Evolutionary conservation across 2,329 filamentous ascomycete species (phyloP), one percentile per base, ranked within the genome.

Genomic region (Dactylonectria estremocensis): DNA sequence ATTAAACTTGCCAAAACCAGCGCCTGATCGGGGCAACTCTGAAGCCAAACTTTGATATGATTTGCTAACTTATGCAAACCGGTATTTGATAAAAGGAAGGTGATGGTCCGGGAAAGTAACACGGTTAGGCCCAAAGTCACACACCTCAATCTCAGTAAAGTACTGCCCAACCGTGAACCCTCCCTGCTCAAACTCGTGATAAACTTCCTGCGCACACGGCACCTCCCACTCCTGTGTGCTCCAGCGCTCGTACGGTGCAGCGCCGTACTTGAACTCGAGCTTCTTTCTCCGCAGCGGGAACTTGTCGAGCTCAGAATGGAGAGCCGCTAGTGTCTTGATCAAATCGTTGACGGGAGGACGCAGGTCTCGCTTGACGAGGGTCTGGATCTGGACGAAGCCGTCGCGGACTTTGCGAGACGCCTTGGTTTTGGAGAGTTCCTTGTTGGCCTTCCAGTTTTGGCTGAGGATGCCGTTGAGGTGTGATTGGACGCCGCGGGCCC

Each of bases 371-470:
- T 53, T 64, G 35, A 58, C 40, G 46, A 37, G 33, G 5, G 45
- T 33, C 20, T 64, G 61, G 35, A 64, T 64, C 53, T 64, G 61
- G 61, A 48, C 35, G 37, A 64, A 58, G 33, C 66, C 61, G 22
- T 58, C 61, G 28, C 61, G 61, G 0, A 69, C 66, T 6, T 61
- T 68, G 20, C 56, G 66, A 6, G 22, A 18, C 1, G 63, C 24
- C 2, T 35, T 43, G 2, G 63, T 66, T 22, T 63, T 69, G 1
- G 66, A 37, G 6, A 69, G 59, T 10, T 69, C 63, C 53, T 60
- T 55, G 28, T 66, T 69, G 20, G 52, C 53, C 18, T 61, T 54
- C 66, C 61, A 68, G 18, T 61, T 64, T 16, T 56, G 50, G 9
- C 28, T 37, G 13, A 65, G 45, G 1, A 68, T 50, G 2, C 35